A percentile compares a stretch with the other conserved stretches of the same genome.
Evolutionary conservation across 768 basidiomycete species (phyloP).

Genomic region (Boletus tomentosulus): DNA sequence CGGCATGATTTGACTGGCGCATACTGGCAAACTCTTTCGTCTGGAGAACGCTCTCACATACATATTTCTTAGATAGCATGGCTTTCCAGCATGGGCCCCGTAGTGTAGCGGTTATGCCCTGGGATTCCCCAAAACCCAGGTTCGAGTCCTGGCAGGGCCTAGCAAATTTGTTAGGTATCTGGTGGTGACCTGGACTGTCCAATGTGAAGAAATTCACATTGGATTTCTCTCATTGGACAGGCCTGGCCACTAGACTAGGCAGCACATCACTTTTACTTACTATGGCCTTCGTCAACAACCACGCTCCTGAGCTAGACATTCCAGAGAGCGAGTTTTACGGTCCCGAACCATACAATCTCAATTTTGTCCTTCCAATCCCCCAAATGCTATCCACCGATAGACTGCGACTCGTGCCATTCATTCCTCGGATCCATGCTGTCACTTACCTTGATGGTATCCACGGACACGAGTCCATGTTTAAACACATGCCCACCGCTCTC

Average conservation of each 20-base stretch:
- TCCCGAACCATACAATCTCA: constrained; percentile 21
- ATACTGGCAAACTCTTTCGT: too few species aligned
- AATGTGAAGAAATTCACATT: too few species aligned
- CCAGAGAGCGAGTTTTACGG: constrained; percentile 16
- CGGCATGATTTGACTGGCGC: too few species aligned
- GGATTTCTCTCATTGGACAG: too few species aligned
- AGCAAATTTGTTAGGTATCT: too few species aligned
- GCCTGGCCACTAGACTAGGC: too few species aligned
- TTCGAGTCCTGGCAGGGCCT: constrained; percentile 28
- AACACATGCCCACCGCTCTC: constrained; percentile 6
- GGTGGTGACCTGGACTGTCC: too few species aligned
- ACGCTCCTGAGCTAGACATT: constrained; percentile 7
- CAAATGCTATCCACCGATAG: not conserved
- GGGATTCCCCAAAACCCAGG: constrained; percentile 32
- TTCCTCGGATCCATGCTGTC: constrained; percentile 19
- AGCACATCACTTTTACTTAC: too few species aligned
- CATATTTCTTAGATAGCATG: too few species aligned
- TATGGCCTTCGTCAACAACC: constrained; percentile 23
- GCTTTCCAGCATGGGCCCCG: too few species aligned
- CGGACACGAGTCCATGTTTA: constrained; percentile 21
- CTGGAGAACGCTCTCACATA: too few species aligned
- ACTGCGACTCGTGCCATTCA: constrained; percentile 5
- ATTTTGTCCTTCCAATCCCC: not conserved
- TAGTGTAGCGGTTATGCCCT: too few species aligned
- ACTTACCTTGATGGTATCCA: constrained; percentile 16